Conservation (phyloP, 2,329 filamentous ascomycete species). For the Ilyonectria sp. region DNA sequence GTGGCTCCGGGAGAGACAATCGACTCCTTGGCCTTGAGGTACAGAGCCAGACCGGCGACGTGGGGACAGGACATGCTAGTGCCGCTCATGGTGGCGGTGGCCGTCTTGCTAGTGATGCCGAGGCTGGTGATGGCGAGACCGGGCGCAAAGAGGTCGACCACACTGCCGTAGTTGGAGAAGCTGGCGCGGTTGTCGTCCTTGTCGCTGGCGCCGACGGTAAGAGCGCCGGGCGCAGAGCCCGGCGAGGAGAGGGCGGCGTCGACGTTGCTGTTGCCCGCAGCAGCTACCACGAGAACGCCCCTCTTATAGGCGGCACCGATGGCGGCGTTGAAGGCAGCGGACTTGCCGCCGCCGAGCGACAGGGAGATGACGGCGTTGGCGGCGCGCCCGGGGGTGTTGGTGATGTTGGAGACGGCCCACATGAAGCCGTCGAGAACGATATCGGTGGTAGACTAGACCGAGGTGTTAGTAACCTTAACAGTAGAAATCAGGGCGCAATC, state of each 20-base stretch:
- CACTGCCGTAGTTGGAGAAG: slow-evolving; percentile 66
- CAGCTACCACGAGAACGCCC: slow-evolving; percentile 68
- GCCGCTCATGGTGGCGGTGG: slow-evolving; percentile 66
- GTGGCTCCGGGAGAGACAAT: slow-evolving; percentile 61
- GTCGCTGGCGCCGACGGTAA: slow-evolving; percentile 69
- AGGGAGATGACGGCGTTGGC: slow-evolving; percentile 67
- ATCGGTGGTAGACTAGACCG: slow-evolving; percentile 40
- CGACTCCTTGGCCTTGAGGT: slow-evolving; percentile 56
- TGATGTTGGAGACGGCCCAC: slow-evolving; percentile 61
- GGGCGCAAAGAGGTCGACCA: slow-evolving; percentile 67
- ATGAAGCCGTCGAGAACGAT: slow-evolving; percentile 52
- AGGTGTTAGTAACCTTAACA: background rate
- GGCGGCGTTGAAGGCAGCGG: slow-evolving; percentile 64
- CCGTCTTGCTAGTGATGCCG: slow-evolving; percentile 59
- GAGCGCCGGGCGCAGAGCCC: slow-evolving; percentile 62
- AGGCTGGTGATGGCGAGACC: slow-evolving; percentile 63
- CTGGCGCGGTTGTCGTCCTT: slow-evolving; percentile 54
- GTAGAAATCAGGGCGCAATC: background rate
- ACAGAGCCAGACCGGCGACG: slow-evolving; percentile 72
- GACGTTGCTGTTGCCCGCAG: slow-evolving; percentile 67
- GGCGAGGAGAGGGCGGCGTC: slow-evolving; percentile 61
- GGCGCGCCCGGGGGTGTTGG: slow-evolving; percentile 54
- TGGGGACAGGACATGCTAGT: slow-evolving; percentile 76
- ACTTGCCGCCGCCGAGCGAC: slow-evolving; percentile 66
- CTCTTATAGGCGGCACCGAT: slow-evolving; percentile 61